These are phyloP conservation scores for Pseudogymnoascus sp. DNA, from an alignment of 2,329 filamentous ascomycete genomes.

Conservation along the genomic window DNA sequence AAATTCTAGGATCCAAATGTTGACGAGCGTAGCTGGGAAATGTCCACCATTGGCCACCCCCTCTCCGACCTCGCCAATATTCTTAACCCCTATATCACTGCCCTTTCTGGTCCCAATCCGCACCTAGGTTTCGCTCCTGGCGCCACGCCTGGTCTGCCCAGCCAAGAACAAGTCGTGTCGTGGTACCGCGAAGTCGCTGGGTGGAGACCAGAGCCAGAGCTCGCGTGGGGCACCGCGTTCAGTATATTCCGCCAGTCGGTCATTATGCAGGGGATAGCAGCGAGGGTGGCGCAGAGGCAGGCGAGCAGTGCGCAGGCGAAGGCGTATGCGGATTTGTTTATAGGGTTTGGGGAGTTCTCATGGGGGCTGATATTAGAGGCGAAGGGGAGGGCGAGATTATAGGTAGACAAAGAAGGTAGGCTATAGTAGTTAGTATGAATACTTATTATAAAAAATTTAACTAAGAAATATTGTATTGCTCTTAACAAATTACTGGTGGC, in stretches of 20 bases:
- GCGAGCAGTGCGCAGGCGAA: slow-evolving; percentile 75
- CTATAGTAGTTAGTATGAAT: too few species aligned
- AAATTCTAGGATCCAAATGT: too few species aligned
- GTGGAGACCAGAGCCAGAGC: slow-evolving; percentile 61
- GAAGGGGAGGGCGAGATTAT: too few species aligned
- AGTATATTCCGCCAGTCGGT: slow-evolving; percentile 54
- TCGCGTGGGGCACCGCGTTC: slow-evolving; percentile 57
- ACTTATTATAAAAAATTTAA: too few species aligned
- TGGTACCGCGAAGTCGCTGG: slow-evolving; percentile 65
- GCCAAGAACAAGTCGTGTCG: slow-evolving; percentile 48
- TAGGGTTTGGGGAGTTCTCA: too few species aligned
- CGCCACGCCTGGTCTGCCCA: slow-evolving; percentile 48
- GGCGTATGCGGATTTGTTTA: slow-evolving; percentile 47
- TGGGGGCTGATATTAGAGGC: too few species aligned
- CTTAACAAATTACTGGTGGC: too few species aligned
- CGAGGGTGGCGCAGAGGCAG: slow-evolving; percentile 71
- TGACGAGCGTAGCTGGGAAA: slow-evolving; percentile 65
- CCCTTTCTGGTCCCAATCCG: slow-evolving; percentile 24
- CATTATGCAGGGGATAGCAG: slow-evolving; percentile 83
- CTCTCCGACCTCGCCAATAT: slow-evolving; percentile 86
- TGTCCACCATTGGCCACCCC: slow-evolving; percentile 93
- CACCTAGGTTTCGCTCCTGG: slow-evolving; percentile 29
- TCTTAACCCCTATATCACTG: slow-evolving; percentile 42
- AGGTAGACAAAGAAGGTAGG: too few species aligned
- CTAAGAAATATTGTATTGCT: too few species aligned